Percentiles rank a stretch among this genome's conserved stretches.
Evolutionary conservation across 192 early-diverging fungal species (phyloP).

Genomic region (Cetraspora pellucida): DNA sequence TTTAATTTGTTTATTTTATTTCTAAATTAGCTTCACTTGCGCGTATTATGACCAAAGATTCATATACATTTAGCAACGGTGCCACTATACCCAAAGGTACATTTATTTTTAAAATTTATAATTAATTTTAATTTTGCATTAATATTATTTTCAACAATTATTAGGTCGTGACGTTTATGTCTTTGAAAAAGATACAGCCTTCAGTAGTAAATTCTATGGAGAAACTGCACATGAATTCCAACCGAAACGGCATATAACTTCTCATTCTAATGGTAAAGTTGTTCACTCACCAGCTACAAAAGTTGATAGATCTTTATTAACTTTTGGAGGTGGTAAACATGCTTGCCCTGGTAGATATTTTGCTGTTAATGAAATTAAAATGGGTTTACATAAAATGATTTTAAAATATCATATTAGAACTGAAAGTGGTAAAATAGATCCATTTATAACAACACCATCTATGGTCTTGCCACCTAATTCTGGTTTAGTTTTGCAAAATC

Average conservation of each 20-base stretch:
- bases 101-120: too few species aligned
- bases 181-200: too few species aligned
- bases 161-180: too few species aligned
- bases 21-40: background rate
- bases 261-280: background rate
- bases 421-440: background rate
- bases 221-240: background rate
- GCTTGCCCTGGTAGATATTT: conserved; percentile 18
- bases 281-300: background rate
- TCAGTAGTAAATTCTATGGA: background rate
- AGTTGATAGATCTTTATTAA: background rate
- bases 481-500: too few species aligned
- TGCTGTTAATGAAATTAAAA: background rate
- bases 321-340: conserved; percentile 13
- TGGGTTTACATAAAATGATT: background rate
- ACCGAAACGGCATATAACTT: background rate
- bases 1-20: background rate
- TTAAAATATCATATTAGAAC: conserved; percentile 1
- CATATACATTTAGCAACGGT: too few species aligned
- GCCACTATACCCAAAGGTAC: too few species aligned
- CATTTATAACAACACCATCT: background rate
- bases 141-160: too few species aligned
- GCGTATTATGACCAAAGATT: too few species aligned
- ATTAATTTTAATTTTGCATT: too few species aligned
- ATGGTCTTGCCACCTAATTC: background rate